A percentile compares a stretch with the other conserved stretches of the same genome.
These are phyloP conservation scores for Dalbergia cultrata DNA, from an alignment of 306 rosid genomes.

Conservation along the genomic window DNA sequence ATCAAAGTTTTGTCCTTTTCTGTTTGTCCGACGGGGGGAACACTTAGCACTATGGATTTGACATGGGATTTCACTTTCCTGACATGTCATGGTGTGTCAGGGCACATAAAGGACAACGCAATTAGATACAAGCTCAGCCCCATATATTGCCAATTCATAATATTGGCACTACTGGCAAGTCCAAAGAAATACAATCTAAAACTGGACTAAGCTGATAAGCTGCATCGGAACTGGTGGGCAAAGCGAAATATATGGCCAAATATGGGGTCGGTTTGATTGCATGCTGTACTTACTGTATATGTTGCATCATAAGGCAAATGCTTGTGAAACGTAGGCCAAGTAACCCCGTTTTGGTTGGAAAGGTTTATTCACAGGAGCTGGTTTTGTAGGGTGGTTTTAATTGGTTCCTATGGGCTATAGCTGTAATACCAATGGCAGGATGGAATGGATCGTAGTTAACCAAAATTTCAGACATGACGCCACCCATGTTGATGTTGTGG, in stretches of 20 bases:
- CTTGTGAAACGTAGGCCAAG: constrained; percentile 19
- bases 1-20: background rate
- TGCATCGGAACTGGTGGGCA: background rate
- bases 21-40: background rate
- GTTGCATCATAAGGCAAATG: constrained; percentile 12
- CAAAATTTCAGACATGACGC: background rate
- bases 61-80: constrained; percentile 1
- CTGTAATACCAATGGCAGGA: background rate
- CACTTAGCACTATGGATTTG: background rate
- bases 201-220: background rate
- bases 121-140: background rate
- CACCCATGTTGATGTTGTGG: constrained; percentile 11
- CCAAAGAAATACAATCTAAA: background rate
- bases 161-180: background rate
- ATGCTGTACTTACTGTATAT: background rate
- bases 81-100: constrained; percentile 10
- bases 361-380: background rate
- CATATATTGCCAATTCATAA: constrained; percentile 5
- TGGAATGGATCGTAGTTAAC: background rate
- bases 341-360: background rate
- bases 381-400: background rate
- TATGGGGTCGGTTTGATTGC: constrained; percentile 17
- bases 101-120: constrained; percentile 8
- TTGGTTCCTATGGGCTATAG: constrained; percentile 16
- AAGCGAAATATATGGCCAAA: background rate